Evolutionary conservation across 208 protist genomes (phyloP), one percentile per base, ranked within the genome.

Genomic region (Angomonas deanei): DNA sequence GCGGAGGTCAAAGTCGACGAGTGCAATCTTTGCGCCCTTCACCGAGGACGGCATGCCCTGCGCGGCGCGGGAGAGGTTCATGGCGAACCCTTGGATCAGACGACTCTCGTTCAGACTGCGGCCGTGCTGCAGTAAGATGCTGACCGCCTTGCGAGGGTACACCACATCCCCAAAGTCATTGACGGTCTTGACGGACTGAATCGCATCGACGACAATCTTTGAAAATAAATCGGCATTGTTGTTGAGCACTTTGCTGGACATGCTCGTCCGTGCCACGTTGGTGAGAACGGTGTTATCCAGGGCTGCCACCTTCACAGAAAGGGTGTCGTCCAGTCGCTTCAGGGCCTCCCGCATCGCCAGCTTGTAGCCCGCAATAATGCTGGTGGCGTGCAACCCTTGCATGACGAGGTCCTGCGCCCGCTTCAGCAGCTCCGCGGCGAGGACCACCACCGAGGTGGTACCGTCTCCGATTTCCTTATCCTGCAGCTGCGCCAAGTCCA

Each of bases 391-490:
- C 53, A 99, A 98, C 52, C 97, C 94, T 31, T 94, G 77, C 32
- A 84, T 67, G 1, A 99, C 94, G 10, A 99, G 86, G 11, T 99
- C 96, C 74, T 99, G 97, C 2, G 97, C 98, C 36, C 94, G 82
- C 86, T 96, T 96, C 24, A 99, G 84, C 21, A 99, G 86, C 82
- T 99, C 99, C 5, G 99, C 93, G n/a, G 99, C 98, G 8, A 99
- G 47, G 54, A 99, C 98, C 17, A 99, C 98, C 28, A 99, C 99
- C 8, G 97, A 98, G 0, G 98, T 99, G 8, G 98, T 99, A 50
- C 98, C 98, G 72, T 99, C 98, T 50, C 98, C 98, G 57, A 99
- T 98, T 63, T 99, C 98, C 72, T 98, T 91, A 86, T 99, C 99
- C 86, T 99, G 99, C 47, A 99, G 79, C 69, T 98, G 91, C 15